Percentiles rank a stretch among this genome's conserved stretches.
Evolutionary conservation across 768 basidiomycete species (phyloP).

Genomic region (Agaricus subrufescens): DNA sequence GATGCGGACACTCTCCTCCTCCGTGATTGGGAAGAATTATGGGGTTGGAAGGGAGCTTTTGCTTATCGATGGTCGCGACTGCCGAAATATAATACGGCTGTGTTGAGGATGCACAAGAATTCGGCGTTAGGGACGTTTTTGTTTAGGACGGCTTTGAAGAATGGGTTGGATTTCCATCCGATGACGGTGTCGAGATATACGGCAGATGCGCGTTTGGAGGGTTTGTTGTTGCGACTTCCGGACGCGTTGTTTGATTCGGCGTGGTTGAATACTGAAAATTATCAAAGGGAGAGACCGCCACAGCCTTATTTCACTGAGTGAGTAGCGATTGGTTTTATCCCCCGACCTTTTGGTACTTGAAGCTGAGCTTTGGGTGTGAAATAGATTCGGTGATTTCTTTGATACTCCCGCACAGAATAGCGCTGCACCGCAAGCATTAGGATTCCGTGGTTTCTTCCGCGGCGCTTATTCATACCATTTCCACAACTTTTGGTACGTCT

Average conservation of each 20-base stretch:
- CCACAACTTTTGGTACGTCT: constrained; percentile 81
- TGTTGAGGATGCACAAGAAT: constrained; percentile 83
- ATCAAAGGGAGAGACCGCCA: constrained; percentile 85
- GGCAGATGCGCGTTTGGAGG: constrained; percentile 76
- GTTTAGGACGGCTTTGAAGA: constrained; percentile 88
- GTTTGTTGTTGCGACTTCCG: constrained; percentile 72
- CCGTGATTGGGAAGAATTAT: constrained; percentile 95
- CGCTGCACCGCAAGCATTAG: constrained; percentile 78
- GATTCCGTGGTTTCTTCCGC: constrained; percentile 88
- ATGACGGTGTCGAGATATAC: constrained; percentile 87
- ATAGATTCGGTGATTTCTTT: constrained; percentile 80
- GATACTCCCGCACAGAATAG: constrained; percentile 64
- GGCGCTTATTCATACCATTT: constrained; percentile 94
- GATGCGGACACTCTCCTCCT: constrained; percentile 92
- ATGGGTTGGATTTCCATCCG: constrained; percentile 91
- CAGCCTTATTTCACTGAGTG: constrained; percentile 89
- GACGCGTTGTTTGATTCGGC: constrained; percentile 94
- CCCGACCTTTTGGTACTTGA: background rate
- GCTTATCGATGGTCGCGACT: constrained; percentile 94
- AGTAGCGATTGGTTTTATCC: constrained; percentile 15
- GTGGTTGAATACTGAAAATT: constrained; percentile 90
- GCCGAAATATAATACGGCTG: constrained; percentile 91
- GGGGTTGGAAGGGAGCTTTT: constrained; percentile 93
- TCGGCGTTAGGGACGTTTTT: constrained; percentile 87
- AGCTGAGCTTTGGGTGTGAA: constrained; percentile 3